These are phyloP conservation scores for Beauveria sp. DNA, from an alignment of 2,329 filamentous ascomycete genomes.

Conservation along the genomic window DNA sequence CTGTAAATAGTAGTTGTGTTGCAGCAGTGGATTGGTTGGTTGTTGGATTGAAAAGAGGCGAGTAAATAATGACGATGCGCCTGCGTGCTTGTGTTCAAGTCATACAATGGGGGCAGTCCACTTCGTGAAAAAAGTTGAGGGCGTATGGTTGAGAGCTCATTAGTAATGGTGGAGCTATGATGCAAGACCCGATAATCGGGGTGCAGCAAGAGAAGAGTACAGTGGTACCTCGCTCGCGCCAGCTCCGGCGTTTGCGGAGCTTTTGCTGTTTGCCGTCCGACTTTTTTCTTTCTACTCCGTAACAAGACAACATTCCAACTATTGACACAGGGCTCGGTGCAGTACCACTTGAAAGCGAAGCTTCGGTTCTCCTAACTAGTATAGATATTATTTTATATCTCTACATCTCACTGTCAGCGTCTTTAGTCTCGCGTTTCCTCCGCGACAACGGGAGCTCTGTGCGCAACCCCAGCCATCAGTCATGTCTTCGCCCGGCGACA, in stretches of 20 bases:
- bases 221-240: neutral
- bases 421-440: neutral
- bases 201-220: neutral
- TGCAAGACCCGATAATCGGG: constrained; percentile 13
- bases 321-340: too few relatives aligned
- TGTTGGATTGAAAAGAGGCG: neutral
- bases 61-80: neutral
- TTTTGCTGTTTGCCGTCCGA: too few relatives aligned
- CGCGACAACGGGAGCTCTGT: too few relatives aligned
- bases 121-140: neutral
- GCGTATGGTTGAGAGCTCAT: constrained; percentile 16
- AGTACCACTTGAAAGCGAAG: too few relatives aligned
- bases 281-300: neutral
- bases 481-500: neutral
- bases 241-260: too few relatives aligned
- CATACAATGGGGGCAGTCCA: neutral
- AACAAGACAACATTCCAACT: neutral
- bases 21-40: neutral
- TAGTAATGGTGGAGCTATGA: constrained; percentile 28
- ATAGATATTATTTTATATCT: too few relatives aligned
- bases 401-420: neutral
- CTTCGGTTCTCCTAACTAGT: too few relatives aligned
- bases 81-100: neutral
- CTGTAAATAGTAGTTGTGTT: neutral
- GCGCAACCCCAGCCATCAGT: neutral